Evolutionary conservation across 257 asterid species (phyloP).

Genomic region (Gynochthodes officinalis): DNA sequence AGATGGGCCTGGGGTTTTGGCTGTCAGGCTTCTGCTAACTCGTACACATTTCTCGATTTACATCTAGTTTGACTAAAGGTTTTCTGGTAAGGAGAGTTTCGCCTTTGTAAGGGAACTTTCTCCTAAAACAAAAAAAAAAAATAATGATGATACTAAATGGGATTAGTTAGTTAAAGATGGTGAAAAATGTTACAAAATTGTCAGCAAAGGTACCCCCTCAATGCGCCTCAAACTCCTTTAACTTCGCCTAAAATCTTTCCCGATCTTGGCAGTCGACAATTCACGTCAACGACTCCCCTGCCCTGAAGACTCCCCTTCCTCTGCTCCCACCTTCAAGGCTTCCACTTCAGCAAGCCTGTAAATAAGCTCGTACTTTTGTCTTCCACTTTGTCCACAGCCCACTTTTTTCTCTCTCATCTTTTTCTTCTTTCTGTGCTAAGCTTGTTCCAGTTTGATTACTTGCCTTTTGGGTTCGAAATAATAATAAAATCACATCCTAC

Average conservation of each 20-base stretch:
- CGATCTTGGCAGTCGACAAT: not conserved
- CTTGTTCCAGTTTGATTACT: not conserved
- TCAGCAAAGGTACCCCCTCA: too few relatives aligned
- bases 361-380: constrained; percentile 17
- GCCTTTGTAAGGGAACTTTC: too few relatives aligned
- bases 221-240: not conserved
- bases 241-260: constrained; percentile 10
- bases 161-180: too few relatives aligned
- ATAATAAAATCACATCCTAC: too few relatives aligned
- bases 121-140: too few relatives aligned
- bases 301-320: not conserved
- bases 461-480: not conserved
- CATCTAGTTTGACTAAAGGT: too few relatives aligned
- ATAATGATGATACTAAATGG: too few relatives aligned
- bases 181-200: not conserved
- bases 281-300: constrained; percentile 6
- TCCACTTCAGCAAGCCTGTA: constrained; percentile 15
- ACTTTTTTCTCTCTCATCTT: not conserved
- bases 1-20: too few relatives aligned
- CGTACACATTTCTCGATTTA: too few relatives aligned
- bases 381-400: not conserved
- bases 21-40: too few relatives aligned
- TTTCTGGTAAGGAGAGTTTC: too few relatives aligned
- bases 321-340: not conserved
- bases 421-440: too few relatives aligned